A percentile compares a stretch with the other conserved stretches of the same genome.
Conservation (phyloP, 257 asterid genomes). For the Catharanthus roseus region DNA sequence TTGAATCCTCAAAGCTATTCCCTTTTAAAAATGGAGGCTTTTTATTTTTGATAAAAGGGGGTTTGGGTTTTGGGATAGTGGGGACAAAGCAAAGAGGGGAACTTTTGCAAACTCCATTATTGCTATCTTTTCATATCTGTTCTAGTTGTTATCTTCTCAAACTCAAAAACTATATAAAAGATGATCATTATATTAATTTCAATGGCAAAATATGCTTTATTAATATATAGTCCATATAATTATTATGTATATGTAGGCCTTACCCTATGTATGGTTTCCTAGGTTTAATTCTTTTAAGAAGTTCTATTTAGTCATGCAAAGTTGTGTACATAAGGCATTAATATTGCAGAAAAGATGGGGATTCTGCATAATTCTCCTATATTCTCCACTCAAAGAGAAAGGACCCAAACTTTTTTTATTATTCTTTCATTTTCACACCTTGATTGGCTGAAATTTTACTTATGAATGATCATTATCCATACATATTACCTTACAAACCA, state of each 20-base stretch:
- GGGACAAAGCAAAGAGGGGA: constrained; percentile 41
- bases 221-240: constrained; percentile 15
- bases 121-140: constrained; percentile 33
- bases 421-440: not conserved
- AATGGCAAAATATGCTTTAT: constrained; percentile 13
- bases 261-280: constrained; percentile 11
- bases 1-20: constrained; percentile 38
- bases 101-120: constrained; percentile 55
- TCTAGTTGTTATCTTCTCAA: constrained; percentile 45
- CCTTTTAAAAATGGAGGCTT: constrained; percentile 37
- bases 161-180: constrained; percentile 16
- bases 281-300: not conserved
- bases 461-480: not conserved
- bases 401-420: not conserved
- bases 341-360: constrained; percentile 3
- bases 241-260: constrained; percentile 6
- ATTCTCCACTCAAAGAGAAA: constrained; percentile 12
- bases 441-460: not conserved
- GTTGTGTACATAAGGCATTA: not conserved
- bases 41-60: constrained; percentile 26
- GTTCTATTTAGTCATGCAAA: constrained; percentile 28
- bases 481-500: not conserved
- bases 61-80: constrained; percentile 22
- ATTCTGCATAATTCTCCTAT: constrained; percentile 5
- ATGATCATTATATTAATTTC: too few relatives aligned